Conservation (phyloP, 371 early-diverging fungal genomes). For the Lichtheimia ornata region DNA sequence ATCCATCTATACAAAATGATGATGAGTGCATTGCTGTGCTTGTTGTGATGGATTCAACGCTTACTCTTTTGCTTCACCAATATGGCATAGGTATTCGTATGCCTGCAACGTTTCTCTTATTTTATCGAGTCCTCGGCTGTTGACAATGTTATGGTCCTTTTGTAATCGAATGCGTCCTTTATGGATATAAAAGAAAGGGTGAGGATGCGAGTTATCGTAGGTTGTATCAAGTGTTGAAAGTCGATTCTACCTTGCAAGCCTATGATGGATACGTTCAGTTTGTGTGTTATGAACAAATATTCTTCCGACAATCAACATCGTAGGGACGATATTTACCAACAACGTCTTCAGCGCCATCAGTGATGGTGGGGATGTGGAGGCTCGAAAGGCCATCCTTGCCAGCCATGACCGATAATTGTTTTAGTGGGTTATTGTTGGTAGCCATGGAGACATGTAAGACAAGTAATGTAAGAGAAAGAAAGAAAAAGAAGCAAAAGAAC, state of each 20-base stretch:
- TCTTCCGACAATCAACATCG: not conserved
- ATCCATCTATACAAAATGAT: slow-evolving; percentile 77
- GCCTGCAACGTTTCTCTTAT: slow-evolving; percentile 92
- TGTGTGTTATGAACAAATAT: not conserved
- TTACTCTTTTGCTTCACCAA: slow-evolving; percentile 99
- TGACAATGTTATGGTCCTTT: slow-evolving; percentile 47
- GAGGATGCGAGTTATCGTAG: not conserved
- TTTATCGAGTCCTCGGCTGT: slow-evolving; percentile 91
- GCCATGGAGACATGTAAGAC: slow-evolving; percentile 14
- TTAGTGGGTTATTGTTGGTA: slow-evolving; percentile 44
- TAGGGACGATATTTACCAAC: slow-evolving; percentile 29
- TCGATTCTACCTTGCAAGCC: slow-evolving; percentile 25
- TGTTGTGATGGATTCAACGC: slow-evolving; percentile 11
- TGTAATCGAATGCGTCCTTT: slow-evolving; percentile 67
- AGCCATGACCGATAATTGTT: slow-evolving; percentile 45
- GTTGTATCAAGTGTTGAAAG: too few species aligned
- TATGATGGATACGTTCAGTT: slow-evolving; percentile 5
- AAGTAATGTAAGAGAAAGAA: slow-evolving; percentile 1
- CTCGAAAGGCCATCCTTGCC: slow-evolving; percentile 40
- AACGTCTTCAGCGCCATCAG: slow-evolving; percentile 48
- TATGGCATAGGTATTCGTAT: slow-evolving; percentile 99
- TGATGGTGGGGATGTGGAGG: slow-evolving; percentile 42
- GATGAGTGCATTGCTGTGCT: too few species aligned
- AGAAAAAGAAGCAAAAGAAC: slow-evolving; percentile 5
- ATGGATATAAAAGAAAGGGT: not conserved